phyloP scores from a whole-genome alignment of 345 rosid genomes.

The Mercurialis annua region DNA sequence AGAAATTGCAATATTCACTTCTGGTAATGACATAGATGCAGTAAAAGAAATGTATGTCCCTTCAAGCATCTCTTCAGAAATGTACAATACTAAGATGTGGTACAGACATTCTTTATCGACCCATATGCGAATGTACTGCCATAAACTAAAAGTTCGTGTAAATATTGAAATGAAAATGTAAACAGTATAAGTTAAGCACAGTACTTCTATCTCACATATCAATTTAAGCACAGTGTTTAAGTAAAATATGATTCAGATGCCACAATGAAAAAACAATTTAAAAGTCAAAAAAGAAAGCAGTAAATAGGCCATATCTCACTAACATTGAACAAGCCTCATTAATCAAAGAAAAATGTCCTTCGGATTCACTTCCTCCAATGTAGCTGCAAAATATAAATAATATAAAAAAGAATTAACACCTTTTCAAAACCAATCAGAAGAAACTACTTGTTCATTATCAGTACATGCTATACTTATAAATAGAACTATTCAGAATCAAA shows the following conservation, averaged over 20 bases:
- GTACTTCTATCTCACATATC: background rate
- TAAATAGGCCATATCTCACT: slow-evolving; percentile 35
- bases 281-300: slow-evolving; percentile 6
- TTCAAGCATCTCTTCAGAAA: background rate
- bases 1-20: background rate
- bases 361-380: slow-evolving; percentile 82
- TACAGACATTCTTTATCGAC: slow-evolving; percentile 1
- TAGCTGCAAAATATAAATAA: slow-evolving; percentile 46
- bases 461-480: background rate
- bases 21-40: background rate
- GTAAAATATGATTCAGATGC: slow-evolving; percentile 1
- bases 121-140: slow-evolving; percentile 8
- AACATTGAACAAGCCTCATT: slow-evolving; percentile 96
- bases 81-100: background rate
- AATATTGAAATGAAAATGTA: background rate
- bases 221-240: background rate
- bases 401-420: background rate
- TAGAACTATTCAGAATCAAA: slow-evolving; percentile 4
- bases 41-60: background rate
- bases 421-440: slow-evolving; percentile 15
- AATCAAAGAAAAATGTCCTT: slow-evolving; percentile 89
- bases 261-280: background rate
- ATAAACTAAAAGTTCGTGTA: background rate
- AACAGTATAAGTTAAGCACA: background rate
- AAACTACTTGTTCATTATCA: background rate